phyloP scores from a whole-genome alignment of 108 stramenopile genomes.

The Hondaea fermentalgiana region DNA sequence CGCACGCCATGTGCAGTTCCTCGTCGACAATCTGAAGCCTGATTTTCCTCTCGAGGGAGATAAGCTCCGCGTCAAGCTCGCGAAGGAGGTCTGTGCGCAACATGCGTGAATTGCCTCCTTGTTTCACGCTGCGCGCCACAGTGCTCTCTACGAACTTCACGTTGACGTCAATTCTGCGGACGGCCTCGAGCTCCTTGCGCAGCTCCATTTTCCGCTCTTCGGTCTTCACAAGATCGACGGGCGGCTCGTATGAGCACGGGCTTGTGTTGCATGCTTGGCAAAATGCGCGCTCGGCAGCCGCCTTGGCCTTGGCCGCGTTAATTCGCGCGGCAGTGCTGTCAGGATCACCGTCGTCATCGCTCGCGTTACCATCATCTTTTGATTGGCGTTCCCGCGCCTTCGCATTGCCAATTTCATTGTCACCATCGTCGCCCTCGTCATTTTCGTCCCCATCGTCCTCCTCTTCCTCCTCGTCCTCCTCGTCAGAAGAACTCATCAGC shows the following conservation, averaged over 20 bases:
- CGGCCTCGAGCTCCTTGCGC: slow-evolving; percentile 41
- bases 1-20: slow-evolving; percentile 48
- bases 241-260: slow-evolving; percentile 31
- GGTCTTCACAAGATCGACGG: slow-evolving; percentile 29
- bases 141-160: slow-evolving; percentile 32
- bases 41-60: slow-evolving; percentile 24
- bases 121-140: slow-evolving; percentile 30
- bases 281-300: background rate
- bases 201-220: slow-evolving; percentile 25
- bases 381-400: no score
- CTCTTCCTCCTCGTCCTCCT: slow-evolving; percentile 3
- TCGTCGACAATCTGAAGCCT: slow-evolving; percentile 42
- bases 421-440: background rate
- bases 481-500: background rate
- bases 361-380: background rate
- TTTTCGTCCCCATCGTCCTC: background rate
- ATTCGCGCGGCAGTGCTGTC: background rate
- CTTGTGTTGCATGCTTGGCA: slow-evolving; percentile 28
- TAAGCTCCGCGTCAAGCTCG: slow-evolving; percentile 42
- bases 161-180: slow-evolving; percentile 33
- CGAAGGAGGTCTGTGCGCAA: slow-evolving; percentile 37
- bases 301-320: background rate
- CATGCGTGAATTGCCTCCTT: slow-evolving; percentile 41
- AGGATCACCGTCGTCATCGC: background rate
- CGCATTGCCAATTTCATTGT: no score